Percentiles rank a stretch among this genome's conserved stretches.
These are phyloP conservation scores for Kazachstania martiniae DNA, from an alignment of 805 yeast genomes.

Conservation along the genomic window DNA sequence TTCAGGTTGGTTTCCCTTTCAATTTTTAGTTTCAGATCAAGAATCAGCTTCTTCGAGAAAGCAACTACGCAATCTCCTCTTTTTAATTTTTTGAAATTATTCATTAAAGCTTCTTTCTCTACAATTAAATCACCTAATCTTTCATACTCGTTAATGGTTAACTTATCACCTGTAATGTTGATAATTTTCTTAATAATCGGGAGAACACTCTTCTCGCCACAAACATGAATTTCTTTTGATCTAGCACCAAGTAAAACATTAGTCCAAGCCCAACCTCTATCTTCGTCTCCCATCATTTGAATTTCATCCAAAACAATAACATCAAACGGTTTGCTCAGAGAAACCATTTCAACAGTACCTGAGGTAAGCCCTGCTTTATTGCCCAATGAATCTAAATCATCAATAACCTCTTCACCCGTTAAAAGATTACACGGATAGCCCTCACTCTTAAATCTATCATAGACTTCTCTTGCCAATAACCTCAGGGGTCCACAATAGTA, in stretches of 20 bases:
- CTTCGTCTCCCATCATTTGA: slow-evolving; percentile 78
- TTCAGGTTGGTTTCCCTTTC: slow-evolving; percentile 50
- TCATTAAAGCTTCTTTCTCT: slow-evolving; percentile 30
- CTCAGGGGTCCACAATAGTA: slow-evolving; percentile 93
- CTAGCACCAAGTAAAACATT: slow-evolving; percentile 77
- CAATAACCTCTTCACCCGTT: slow-evolving; percentile 92
- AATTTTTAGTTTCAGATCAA: slow-evolving; percentile 56
- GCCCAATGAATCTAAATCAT: slow-evolving; percentile 59
- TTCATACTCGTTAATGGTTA: slow-evolving; percentile 59
- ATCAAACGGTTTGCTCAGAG: slow-evolving; percentile 57
- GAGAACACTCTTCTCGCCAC: slow-evolving; percentile 89
- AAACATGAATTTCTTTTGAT: slow-evolving; percentile 78
- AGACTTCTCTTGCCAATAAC: slow-evolving; percentile 82
- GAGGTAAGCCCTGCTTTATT: slow-evolving; percentile 65
- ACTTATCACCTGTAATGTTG: slow-evolving; percentile 65
- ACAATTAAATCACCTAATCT: slow-evolving; percentile 65
- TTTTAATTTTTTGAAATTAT: slow-evolving; percentile 15
- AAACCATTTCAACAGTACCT: slow-evolving; percentile 91
- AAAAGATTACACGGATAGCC: slow-evolving; percentile 68
- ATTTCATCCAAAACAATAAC: slow-evolving; percentile 91
- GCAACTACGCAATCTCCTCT: slow-evolving; percentile 87
- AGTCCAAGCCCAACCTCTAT: slow-evolving; percentile 92
- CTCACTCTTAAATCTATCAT: slow-evolving; percentile 61
- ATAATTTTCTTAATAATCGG: slow-evolving; percentile 50
- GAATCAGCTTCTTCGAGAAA: slow-evolving; percentile 65